phyloP scores from a whole-genome alignment of 352 stramenopile genomes.

The Phytophthora crassamura region DNA sequence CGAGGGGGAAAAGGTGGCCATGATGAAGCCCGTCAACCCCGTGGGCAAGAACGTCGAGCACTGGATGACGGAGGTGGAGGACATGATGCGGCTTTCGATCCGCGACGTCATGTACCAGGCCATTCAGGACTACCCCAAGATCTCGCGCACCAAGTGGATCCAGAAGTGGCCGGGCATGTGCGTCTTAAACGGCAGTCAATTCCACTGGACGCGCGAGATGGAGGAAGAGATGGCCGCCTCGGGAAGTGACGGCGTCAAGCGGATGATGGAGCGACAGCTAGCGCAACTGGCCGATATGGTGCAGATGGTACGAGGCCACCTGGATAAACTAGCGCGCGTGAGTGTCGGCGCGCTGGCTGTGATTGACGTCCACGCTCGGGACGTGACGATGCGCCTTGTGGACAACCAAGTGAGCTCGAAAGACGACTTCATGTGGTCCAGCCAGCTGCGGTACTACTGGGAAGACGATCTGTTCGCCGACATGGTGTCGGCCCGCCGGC shows the following conservation, averaged over 20 bases:
- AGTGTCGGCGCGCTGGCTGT: constrained; percentile 94
- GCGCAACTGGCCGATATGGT: constrained; percentile 95
- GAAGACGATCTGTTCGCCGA: constrained; percentile 83
- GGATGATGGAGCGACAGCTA: constrained; percentile 92
- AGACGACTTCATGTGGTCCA: constrained; percentile 95
- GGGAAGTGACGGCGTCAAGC: constrained; percentile 89
- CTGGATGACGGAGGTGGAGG: constrained; percentile 95
- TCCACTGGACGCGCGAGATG: constrained; percentile 96
- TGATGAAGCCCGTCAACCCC: constrained; percentile 88
- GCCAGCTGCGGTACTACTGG: constrained; percentile 97
- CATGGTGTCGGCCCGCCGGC: constrained; percentile 91
- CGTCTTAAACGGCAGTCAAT: constrained; percentile 95
- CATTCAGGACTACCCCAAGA: constrained; percentile 93
- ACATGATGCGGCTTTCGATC: constrained; percentile 93
- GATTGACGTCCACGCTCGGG: constrained; percentile 95
- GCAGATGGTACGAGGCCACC: constrained; percentile 87
- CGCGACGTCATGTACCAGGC: constrained; percentile 92
- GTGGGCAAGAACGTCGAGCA: constrained; percentile 95
- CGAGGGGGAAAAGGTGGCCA: constrained; percentile 91
- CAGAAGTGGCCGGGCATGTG: constrained; percentile 95
- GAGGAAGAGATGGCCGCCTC: constrained; percentile 85
- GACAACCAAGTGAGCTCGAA: constrained; percentile 86
- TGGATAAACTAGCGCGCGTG: constrained; percentile 92
- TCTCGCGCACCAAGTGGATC: constrained; percentile 94
- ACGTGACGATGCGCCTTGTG: constrained; percentile 91